Evolutionary conservation across 1,284 basidiomycete species (phyloP).

Genomic region (Xerocomus minutiporus): DNA sequence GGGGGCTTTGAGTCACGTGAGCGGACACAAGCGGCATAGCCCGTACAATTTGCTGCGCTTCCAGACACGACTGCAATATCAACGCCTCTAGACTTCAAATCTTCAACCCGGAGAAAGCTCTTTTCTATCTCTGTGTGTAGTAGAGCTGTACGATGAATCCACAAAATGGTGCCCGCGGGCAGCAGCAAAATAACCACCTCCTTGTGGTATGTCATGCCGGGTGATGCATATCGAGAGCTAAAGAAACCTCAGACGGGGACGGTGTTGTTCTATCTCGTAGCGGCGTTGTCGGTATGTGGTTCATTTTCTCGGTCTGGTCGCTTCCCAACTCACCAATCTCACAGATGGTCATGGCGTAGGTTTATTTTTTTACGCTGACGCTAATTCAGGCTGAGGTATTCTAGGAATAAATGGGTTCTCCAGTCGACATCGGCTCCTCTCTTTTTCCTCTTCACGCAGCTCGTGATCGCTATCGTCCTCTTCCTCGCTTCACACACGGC

Average conservation of each 20-base stretch:
- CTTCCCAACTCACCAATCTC: slow-evolving; percentile 16
- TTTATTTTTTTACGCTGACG: slow-evolving; percentile 3
- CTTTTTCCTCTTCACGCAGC: slow-evolving; percentile 82
- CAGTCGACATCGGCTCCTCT: slow-evolving; percentile 65
- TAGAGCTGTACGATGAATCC: slow-evolving; percentile 18
- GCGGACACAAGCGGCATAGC: not conserved
- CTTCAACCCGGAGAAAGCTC: not conserved
- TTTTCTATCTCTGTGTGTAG: not conserved
- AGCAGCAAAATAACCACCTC: slow-evolving; percentile 29
- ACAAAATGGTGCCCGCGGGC: slow-evolving; percentile 28
- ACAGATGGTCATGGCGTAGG: slow-evolving; percentile 78
- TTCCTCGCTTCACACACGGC: slow-evolving; percentile 61
- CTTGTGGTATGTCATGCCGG: slow-evolving; percentile 27
- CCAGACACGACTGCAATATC: not conserved
- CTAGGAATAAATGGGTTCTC: slow-evolving; percentile 78
- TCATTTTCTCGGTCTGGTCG: not conserved
- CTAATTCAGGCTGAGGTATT: slow-evolving; percentile 12
- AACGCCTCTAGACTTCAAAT: not conserved
- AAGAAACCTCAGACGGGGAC: slow-evolving; percentile 49
- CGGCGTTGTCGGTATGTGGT: slow-evolving; percentile 68
- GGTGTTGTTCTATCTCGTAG: slow-evolving; percentile 75
- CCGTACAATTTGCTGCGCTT: slow-evolving; percentile 1
- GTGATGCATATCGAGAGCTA: not conserved
- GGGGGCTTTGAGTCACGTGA: slow-evolving; percentile 12
- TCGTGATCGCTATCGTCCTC: slow-evolving; percentile 72